Base-by-base conservation (phyloP, 345 rosid species). In the Eucalyptus guilfoylei region DNA sequence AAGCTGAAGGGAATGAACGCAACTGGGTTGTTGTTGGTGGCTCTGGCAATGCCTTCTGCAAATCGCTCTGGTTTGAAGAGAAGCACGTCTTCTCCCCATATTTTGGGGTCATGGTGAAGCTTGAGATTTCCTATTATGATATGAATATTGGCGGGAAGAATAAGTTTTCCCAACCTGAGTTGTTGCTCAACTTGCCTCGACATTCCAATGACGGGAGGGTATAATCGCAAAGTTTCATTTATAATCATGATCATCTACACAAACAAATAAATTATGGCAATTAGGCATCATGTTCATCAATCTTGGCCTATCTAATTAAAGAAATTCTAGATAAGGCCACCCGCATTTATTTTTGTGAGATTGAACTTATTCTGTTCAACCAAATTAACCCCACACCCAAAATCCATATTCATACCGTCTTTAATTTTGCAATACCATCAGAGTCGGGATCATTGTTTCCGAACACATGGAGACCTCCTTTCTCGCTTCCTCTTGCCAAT, bases 401-500 rank as follows among this genome's bases (percentile, higher is more conserved):
- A 7, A 72, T 34, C 37, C 44, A 72, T 34, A 72, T 34, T 7
- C 81, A 72, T 89, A 95, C 94, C 12, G 17, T 90, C 85, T 90
- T 93, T 86, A 92, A 62, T 86, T 90, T 93, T 28, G 90, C 60
- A 19, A 92, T 81, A 88, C 89, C 88, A 45, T 92, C 92, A 55
- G 47, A 42, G 64, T 30, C 17, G 26, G 94, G 95, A 87, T 88
- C 92, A 58, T 76, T 87, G 30, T 90, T 19, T 44, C 93, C 93
- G 19, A 92, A 93, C 9, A 87, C 44, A 44, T 91, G 89, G 30
- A 90, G 67, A 91, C 92, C 86, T 94, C 94, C 48, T 80, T 90
- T 89, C 94, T 92, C 40, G 90, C 93, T 89, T 90, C 88, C 34
- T 93, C 93, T 90, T 94, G 95, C 93, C 94, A 93, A 26, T 94